phyloP scores from a whole-genome alignment of 805 yeast genomes.

The Monosporozyma unispora region DNA sequence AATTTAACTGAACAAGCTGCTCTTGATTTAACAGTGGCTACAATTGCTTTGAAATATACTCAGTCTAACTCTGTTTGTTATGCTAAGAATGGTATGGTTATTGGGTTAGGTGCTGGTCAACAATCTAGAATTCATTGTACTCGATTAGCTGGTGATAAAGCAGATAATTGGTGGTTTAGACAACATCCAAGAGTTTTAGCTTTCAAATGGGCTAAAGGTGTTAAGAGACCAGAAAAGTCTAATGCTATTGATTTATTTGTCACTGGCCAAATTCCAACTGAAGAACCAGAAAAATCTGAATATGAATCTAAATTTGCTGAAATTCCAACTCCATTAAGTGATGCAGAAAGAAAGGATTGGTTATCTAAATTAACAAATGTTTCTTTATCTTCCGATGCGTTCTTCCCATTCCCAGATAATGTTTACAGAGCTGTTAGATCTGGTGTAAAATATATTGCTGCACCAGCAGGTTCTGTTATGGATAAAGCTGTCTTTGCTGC shows the following conservation, averaged over 20 bases:
- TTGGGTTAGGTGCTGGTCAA: slow-evolving; percentile 98
- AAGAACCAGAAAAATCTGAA: slow-evolving; percentile 88
- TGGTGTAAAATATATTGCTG: slow-evolving; percentile 92
- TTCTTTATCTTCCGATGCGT: slow-evolving; percentile 91
- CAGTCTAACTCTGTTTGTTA: slow-evolving; percentile 97
- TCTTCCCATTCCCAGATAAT: slow-evolving; percentile 99
- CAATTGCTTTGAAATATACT: slow-evolving; percentile 95
- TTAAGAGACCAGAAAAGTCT: slow-evolving; percentile 96
- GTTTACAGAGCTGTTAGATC: slow-evolving; percentile 95
- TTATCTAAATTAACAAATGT: slow-evolving; percentile 67
- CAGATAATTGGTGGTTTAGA: slow-evolving; percentile 99
- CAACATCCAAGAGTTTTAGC: slow-evolving; percentile 91
- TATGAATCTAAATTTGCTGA: slow-evolving; percentile 81
- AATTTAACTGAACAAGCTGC: slow-evolving; percentile 82
- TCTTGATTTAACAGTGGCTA: slow-evolving; percentile 89
- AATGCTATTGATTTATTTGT: slow-evolving; percentile 94
- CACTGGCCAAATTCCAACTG: slow-evolving; percentile 80
- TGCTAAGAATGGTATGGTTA: slow-evolving; percentile 97
- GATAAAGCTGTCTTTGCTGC: slow-evolving; percentile 94
- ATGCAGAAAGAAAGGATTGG: slow-evolving; percentile 83
- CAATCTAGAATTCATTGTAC: slow-evolving; percentile 98
- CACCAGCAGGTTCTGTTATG: slow-evolving; percentile 96
- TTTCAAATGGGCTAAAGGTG: slow-evolving; percentile 96
- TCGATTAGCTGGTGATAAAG: slow-evolving; percentile 97
- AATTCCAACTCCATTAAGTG: slow-evolving; percentile 74